These are phyloP conservation scores for Ehretia macrophylla DNA, from an alignment of 257 asterid genomes.

Conservation along the genomic window DNA sequence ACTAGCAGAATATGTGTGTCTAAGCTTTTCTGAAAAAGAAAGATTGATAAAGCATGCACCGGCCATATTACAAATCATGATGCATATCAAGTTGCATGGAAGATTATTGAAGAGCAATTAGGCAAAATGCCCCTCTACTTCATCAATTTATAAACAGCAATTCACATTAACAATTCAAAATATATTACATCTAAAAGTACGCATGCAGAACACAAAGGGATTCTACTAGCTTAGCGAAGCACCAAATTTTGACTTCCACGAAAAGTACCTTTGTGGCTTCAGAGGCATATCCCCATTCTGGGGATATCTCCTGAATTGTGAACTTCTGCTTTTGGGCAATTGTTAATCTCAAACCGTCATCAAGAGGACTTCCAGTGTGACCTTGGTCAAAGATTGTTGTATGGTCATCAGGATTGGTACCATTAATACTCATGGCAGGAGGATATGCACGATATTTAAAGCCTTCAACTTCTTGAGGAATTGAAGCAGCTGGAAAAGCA, in stretches of 20 bases:
- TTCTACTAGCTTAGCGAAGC: neutral
- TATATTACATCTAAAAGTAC: too few relatives aligned
- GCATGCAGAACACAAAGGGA: too few relatives aligned
- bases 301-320: slow-evolving; percentile 73
- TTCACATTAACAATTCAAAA: too few relatives aligned
- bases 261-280: slow-evolving; percentile 77
- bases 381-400: slow-evolving; percentile 51
- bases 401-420: slow-evolving; percentile 29
- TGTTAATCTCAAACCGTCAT: slow-evolving; percentile 44
- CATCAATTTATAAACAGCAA: too few relatives aligned
- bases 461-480: slow-evolving; percentile 37
- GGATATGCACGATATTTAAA: slow-evolving; percentile 33
- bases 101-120: too few relatives aligned
- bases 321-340: slow-evolving; percentile 71
- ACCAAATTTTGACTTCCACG: slow-evolving; percentile 4
- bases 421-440: slow-evolving; percentile 32
- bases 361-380: slow-evolving; percentile 42
- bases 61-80: too few relatives aligned
- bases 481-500: slow-evolving; percentile 39
- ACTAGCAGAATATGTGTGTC: too few relatives aligned
- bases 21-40: too few relatives aligned
- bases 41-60: too few relatives aligned
- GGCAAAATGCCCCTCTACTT: too few relatives aligned
- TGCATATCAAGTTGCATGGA: too few relatives aligned
- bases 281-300: slow-evolving; percentile 85